Percentiles rank a stretch among this genome's conserved stretches.
Evolutionary conservation across 257 asterid genomes (phyloP).

Genomic region (Solanum gracilifrons): DNA sequence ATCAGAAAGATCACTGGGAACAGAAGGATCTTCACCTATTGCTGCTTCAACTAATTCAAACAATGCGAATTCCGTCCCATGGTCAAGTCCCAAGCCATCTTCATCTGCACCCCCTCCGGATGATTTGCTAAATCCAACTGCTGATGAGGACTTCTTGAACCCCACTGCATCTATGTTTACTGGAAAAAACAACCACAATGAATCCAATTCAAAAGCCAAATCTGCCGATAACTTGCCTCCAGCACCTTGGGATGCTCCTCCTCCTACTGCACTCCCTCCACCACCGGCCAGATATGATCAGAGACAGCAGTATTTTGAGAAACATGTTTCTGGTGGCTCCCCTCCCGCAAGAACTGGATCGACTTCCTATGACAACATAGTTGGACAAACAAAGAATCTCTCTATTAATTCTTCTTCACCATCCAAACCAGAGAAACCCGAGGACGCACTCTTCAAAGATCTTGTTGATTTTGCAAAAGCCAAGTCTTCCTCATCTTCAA

Average conservation of each 20-base stretch:
- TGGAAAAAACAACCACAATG: conserved; percentile 27
- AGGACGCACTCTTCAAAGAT: conserved; percentile 82
- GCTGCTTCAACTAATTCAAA: conserved; percentile 35
- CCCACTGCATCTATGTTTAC: conserved; percentile 75
- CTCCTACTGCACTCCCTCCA: conserved; percentile 47
- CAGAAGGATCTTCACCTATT: conserved; percentile 27
- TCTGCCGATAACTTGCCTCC: conserved; percentile 43
- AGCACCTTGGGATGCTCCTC: conserved; percentile 48
- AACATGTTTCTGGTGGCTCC: conserved; percentile 24
- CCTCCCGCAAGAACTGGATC: conserved; percentile 47
- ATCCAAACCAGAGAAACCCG: conserved; percentile 54
- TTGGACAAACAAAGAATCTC: conserved; percentile 64
- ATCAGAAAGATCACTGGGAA: conserved; percentile 33
- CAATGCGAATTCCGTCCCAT: conserved; percentile 19
- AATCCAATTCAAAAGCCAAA: conserved; percentile 30
- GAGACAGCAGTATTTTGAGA: conserved; percentile 78
- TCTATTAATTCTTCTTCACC: conserved; percentile 47
- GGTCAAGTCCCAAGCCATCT: conserved; percentile 25
- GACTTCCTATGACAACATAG: conserved; percentile 58
- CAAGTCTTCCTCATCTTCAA: conserved; percentile 82
- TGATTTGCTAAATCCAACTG: conserved; percentile 23
- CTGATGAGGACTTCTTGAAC: conserved; percentile 56
- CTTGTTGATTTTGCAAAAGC: conserved; percentile 86
- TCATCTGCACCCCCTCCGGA: conserved; percentile 31
- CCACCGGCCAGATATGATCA: conserved; percentile 75